phyloP scores from a whole-genome alignment of 352 stramenopile species.

The Phytophthora citricola region DNA sequence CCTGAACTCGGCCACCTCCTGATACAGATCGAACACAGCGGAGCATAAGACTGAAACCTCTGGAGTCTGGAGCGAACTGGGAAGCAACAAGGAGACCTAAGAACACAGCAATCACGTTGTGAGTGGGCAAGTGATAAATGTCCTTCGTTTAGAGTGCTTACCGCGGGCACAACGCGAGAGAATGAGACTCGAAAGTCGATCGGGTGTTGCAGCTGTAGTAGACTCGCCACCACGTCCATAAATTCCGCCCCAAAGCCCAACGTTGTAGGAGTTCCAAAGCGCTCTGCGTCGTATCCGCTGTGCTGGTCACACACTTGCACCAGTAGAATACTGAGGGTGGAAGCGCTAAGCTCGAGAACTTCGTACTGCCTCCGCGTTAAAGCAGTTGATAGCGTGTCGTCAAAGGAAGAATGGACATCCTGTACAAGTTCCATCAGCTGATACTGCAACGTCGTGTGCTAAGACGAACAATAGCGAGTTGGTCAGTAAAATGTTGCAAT shows the following conservation, averaged over 20 bases:
- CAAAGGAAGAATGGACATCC: slow-evolving; percentile 37
- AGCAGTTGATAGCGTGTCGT: slow-evolving; percentile 8
- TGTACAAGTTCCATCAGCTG: slow-evolving; percentile 49
- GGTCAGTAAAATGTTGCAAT: not conserved
- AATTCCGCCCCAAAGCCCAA: slow-evolving; percentile 21
- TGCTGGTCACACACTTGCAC: slow-evolving; percentile 29
- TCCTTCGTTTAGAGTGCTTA: slow-evolving; percentile 24
- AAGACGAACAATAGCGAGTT: slow-evolving; percentile 2
- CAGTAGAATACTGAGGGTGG: slow-evolving; percentile 32
- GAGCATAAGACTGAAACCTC: slow-evolving; percentile 41
- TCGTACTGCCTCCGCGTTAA: slow-evolving; percentile 36
- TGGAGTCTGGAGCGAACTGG: slow-evolving; percentile 17
- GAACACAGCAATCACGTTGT: slow-evolving; percentile 1
- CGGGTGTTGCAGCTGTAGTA: slow-evolving; percentile 45
- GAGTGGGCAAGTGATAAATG: slow-evolving; percentile 1
- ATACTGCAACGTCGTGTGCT: slow-evolving; percentile 57
- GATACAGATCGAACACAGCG: slow-evolving; percentile 48
- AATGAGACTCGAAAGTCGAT: slow-evolving; percentile 50
- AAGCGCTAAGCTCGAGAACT: slow-evolving; percentile 35
- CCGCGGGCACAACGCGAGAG: slow-evolving; percentile 39
- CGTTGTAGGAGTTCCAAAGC: slow-evolving; percentile 7
- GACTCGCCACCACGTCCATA: slow-evolving; percentile 19
- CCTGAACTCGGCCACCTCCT: slow-evolving; percentile 31
- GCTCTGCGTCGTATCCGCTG: slow-evolving; percentile 5
- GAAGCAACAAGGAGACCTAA: slow-evolving; percentile 35